Evolutionary conservation across 75 land plant species (phyloP).

Genomic region (Sequoia sempervirens): DNA sequence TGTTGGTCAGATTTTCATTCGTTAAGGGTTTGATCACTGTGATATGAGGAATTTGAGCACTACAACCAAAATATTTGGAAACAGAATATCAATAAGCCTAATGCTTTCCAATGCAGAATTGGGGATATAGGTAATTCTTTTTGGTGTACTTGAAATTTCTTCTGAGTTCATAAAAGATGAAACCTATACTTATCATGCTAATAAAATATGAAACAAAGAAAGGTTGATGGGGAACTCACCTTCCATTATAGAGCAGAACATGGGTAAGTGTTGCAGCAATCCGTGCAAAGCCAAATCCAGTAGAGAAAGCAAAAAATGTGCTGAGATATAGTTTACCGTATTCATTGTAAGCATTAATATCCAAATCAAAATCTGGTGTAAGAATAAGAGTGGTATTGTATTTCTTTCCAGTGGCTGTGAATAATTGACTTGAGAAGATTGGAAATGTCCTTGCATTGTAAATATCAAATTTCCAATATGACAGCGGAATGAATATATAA

Average conservation of each 20-base stretch:
- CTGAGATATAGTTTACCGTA: conserved; percentile 16
- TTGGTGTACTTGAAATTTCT: neutral
- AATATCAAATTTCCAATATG: conserved; percentile 16
- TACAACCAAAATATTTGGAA: neutral
- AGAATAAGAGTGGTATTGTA: conserved; percentile 15
- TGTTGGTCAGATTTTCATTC: neutral
- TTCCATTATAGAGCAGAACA: conserved; percentile 32
- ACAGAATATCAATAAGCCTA: neutral
- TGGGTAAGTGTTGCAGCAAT: conserved; percentile 28
- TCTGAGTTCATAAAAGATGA: neutral
- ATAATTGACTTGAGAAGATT: conserved; percentile 24
- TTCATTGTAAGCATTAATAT: conserved; percentile 15
- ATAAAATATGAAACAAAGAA: neutral
- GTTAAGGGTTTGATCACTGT: neutral
- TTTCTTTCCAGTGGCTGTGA: conserved; percentile 10
- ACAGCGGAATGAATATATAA: conserved; percentile 18
- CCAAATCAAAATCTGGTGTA: conserved; percentile 11
- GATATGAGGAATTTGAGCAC: neutral
- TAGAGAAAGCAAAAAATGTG: conserved; percentile 28
- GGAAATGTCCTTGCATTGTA: conserved; percentile 33
- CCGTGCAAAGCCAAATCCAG: conserved; percentile 32
- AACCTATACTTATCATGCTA: neutral
- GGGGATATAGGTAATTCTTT: neutral
- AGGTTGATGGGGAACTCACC: neutral
- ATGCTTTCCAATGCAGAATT: neutral